phyloP scores from a whole-genome alignment of 1,284 basidiomycete genomes.

The Amylostereum chailletii region DNA sequence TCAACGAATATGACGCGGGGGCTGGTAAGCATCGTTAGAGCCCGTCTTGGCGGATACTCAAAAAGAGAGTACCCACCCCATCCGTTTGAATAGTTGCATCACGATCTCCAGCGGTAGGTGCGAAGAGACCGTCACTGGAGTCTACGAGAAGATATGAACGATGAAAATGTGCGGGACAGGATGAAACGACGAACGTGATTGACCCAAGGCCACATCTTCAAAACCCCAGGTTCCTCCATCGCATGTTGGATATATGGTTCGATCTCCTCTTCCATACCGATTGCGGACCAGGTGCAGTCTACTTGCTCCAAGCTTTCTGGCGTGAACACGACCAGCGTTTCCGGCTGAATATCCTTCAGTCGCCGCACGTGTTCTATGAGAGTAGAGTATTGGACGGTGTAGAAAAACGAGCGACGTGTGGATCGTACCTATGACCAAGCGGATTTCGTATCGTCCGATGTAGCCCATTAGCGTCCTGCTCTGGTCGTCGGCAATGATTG shows the following conservation, averaged over 20 bases:
- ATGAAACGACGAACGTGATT: constrained; percentile 59
- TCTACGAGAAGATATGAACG: constrained; percentile 38
- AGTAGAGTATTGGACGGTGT: neutral
- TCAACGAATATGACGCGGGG: constrained; percentile 93
- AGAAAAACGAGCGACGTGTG: neutral
- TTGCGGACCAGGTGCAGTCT: constrained; percentile 27
- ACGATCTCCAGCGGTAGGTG: constrained; percentile 93
- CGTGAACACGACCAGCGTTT: too few relatives aligned
- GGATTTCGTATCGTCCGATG: constrained; percentile 80
- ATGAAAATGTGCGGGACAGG: constrained; percentile 2
- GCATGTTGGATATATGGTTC: constrained; percentile 52
- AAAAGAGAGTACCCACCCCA: constrained; percentile 62
- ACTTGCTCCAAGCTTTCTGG: too few relatives aligned
- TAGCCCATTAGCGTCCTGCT: constrained; percentile 74
- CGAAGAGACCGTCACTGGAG: constrained; percentile 88
- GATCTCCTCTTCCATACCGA: constrained; percentile 62
- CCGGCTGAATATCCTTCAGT: too few relatives aligned
- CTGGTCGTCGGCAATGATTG: constrained; percentile 62
- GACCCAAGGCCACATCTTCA: constrained; percentile 87
- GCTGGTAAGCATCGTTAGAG: constrained; percentile 28
- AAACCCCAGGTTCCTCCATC: constrained; percentile 42
- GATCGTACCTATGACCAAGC: constrained; percentile 72
- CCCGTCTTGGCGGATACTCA: neutral
- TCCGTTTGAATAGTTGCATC: constrained; percentile 91
- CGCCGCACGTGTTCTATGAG: neutral